phyloP scores from a whole-genome alignment of 805 yeast genomes.

The Hagleromyces aurorensis region DNA sequence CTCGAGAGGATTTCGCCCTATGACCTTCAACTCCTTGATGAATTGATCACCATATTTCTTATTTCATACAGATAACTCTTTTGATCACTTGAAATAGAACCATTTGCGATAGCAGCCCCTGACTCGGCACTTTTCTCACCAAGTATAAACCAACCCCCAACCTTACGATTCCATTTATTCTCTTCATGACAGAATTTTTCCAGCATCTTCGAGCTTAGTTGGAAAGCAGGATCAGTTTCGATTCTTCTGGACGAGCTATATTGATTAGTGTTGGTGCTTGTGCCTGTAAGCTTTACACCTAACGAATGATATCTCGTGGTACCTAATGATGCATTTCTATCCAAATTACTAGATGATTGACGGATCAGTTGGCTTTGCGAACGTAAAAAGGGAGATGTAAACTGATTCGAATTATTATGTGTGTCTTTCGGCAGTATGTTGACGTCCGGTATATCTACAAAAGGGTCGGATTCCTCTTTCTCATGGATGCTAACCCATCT shows the following conservation, averaged over 20 bases:
- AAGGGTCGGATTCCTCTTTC: slow-evolving; percentile 26
- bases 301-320: slow-evolving; percentile 22
- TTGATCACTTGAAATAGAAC: slow-evolving; percentile 11
- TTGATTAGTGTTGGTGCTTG: neutral
- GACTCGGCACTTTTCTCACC: slow-evolving; percentile 9
- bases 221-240: slow-evolving; percentile 10
- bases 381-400: slow-evolving; percentile 17
- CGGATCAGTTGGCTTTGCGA: slow-evolving; percentile 22
- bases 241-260: slow-evolving; percentile 1
- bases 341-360: slow-evolving; percentile 3
- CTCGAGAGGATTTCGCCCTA: neutral
- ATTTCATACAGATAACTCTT: slow-evolving; percentile 29
- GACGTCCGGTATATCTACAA: slow-evolving; percentile 23
- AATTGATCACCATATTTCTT: slow-evolving; percentile 30
- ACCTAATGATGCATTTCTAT: slow-evolving; percentile 13
- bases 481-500: slow-evolving; percentile 27
- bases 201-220: slow-evolving; percentile 15
- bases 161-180: slow-evolving; percentile 27
- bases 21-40: slow-evolving; percentile 19
- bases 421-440: slow-evolving; percentile 5
- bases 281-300: slow-evolving; percentile 7
- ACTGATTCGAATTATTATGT: slow-evolving; percentile 5
- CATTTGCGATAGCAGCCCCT: slow-evolving; percentile 1
- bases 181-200: slow-evolving; percentile 30
- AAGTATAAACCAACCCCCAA: slow-evolving; percentile 27